phyloP scores from a whole-genome alignment of 1,284 basidiomycete species.

The Ustilago trichophora region DNA sequence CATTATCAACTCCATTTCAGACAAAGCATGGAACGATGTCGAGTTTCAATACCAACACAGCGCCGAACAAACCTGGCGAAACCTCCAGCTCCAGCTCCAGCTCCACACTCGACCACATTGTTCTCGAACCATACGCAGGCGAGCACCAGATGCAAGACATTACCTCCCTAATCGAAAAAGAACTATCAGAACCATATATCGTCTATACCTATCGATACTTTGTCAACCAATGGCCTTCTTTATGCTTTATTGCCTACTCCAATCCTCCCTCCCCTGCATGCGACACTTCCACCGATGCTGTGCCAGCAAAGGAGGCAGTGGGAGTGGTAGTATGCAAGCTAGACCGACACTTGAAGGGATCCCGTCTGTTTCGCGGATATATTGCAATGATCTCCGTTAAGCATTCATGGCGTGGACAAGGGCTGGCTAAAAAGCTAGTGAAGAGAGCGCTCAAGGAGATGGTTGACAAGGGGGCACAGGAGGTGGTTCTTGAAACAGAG shows the following conservation, averaged over 20 bases:
- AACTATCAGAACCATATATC: slow-evolving; percentile 88
- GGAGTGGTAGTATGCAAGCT: slow-evolving; percentile 97
- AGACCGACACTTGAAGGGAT: slow-evolving; percentile 75
- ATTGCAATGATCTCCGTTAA: slow-evolving; percentile 85
- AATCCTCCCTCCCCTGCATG: too few species aligned
- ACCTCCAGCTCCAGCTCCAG: too few species aligned
- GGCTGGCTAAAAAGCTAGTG: slow-evolving; percentile 66
- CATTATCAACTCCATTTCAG: too few species aligned
- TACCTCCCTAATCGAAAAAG: slow-evolving; percentile 60
- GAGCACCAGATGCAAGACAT: slow-evolving; percentile 70
- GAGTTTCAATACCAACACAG: too few species aligned
- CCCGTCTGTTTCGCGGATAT: slow-evolving; percentile 82
- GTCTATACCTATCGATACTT: slow-evolving; percentile 78
- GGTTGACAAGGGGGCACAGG: slow-evolving; percentile 80
- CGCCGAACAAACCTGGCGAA: too few species aligned
- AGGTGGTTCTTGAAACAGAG: slow-evolving; percentile 96
- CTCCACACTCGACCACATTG: slow-evolving; percentile 68
- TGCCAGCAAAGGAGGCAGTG: slow-evolving; percentile 14
- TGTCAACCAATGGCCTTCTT: slow-evolving; percentile 91
- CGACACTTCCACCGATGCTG: background rate
- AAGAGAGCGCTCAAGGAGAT: slow-evolving; percentile 80
- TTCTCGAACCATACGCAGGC: slow-evolving; percentile 77
- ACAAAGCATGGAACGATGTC: too few species aligned
- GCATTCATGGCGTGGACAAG: slow-evolving; percentile 68
- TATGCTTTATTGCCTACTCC: slow-evolving; percentile 79